Conservation (phyloP, 768 basidiomycete genomes). For the Roridomyces roridus region DNA sequence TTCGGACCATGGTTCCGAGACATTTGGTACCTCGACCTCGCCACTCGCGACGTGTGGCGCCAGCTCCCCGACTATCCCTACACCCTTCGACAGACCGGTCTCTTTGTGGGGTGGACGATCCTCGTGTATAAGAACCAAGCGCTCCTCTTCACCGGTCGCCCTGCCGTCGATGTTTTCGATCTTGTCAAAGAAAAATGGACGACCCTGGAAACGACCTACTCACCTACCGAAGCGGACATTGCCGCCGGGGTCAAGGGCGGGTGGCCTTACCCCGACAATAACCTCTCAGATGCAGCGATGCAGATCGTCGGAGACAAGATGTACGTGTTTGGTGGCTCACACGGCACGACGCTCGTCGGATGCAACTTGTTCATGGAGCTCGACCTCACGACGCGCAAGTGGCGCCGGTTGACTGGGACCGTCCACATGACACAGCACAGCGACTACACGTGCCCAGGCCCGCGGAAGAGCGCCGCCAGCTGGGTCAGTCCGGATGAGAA, state of each 20-base stretch:
- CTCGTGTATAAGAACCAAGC: constrained; percentile 35
- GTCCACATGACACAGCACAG: constrained; percentile 21
- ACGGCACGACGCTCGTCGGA: constrained; percentile 35
- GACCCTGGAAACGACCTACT: constrained; percentile 32
- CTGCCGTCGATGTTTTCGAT: constrained; percentile 41
- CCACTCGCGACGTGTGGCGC: constrained; percentile 32
- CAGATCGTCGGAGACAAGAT: constrained; percentile 37
- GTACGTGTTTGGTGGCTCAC: constrained; percentile 45
- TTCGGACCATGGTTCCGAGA: constrained; percentile 34
- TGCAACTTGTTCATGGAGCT: constrained; percentile 45
- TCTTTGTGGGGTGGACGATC: constrained; percentile 31
- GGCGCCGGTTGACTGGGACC: constrained; percentile 33
- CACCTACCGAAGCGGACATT: constrained; percentile 6
- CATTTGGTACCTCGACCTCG: constrained; percentile 33
- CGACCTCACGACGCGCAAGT: constrained; percentile 25
- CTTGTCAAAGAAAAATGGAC: constrained; percentile 41
- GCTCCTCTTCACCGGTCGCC: constrained; percentile 41
- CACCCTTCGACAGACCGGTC: constrained; percentile 13
- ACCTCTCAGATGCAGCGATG: constrained; percentile 22
- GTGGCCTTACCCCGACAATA: constrained; percentile 32
- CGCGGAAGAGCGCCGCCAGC: constrained; percentile 37
- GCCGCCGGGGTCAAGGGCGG: constrained; percentile 5
- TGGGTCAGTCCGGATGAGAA: constrained; percentile 40
- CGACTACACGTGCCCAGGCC: constrained; percentile 35
- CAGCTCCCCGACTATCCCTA: constrained; percentile 33